Base-by-base conservation (phyloP, 2,329 filamentous ascomycete genomes). In the Fusarium sublunatum region DNA sequence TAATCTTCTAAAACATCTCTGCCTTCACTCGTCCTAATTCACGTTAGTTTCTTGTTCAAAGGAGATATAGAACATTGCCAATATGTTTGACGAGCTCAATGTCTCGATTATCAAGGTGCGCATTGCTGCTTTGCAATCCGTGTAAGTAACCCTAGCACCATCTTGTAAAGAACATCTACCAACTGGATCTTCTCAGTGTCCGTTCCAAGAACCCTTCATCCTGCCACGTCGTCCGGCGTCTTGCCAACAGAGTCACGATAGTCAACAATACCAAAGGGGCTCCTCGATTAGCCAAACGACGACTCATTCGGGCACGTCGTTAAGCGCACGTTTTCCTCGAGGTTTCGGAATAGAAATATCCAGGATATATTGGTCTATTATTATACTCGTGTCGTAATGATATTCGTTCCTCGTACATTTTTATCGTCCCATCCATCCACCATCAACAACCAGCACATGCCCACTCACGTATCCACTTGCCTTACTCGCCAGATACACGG, bases 381-480 rank as follows among this genome's bases (percentile, higher is more conserved):
- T 52, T 3, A 19, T 52, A 48, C 32, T 39, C 26, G 9, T 19
- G 31, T 15, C 19, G 5, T 39, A 36, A 22, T 15, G 44, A n/a
- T 36, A n/a, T 48, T 36, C 25, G 13, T 28, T 53, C 2, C 11
- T 15, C 42, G 19, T 19, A 15, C 11, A 39, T 26, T 22, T 43
- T 41, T 65, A 96, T 81, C 92, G 82, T 2, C 91, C 92, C 92
- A 96, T 96, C 92, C 92, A 97, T 10, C 93, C 93, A 7, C 93
- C 93, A 76, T 97, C 93, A 42, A 97, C 91, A 25, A 91, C 89
- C 67, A 97, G 73, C 6, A 92, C 81, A 77, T 96, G 91, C 0
- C 93, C 93, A 66, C 85, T 92, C 34, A 96, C 89, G 78, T 96
- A 96, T 9, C 81, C 86, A 73, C 90, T 91, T n/a, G 89, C 90